Evolutionary conservation across 352 stramenopile species (phyloP).

Genomic region (Aphanomyces euteiches): DNA sequence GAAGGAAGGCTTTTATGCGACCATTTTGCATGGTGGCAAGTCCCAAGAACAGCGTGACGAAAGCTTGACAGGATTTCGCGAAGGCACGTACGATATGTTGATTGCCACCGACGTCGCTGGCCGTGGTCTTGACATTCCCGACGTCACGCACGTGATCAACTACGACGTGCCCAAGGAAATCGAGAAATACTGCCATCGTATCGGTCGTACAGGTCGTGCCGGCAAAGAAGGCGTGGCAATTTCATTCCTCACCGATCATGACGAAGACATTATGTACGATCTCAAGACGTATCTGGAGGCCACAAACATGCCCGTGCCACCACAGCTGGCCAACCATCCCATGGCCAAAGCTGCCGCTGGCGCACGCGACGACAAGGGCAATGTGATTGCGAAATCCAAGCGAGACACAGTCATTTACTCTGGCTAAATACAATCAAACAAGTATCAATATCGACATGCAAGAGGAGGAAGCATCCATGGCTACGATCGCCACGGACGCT

Average conservation of each 20-base stretch:
- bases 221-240: conserved; percentile 96
- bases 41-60: conserved; percentile 94
- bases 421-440: conserved; percentile 44
- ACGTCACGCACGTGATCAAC: conserved; percentile 98
- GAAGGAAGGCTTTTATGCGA: conserved; percentile 82
- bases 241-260: conserved; percentile 96
- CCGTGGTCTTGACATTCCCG: conserved; percentile 97
- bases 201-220: conserved; percentile 96
- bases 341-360: conserved; percentile 85
- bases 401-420: conserved; percentile 85
- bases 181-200: conserved; percentile 98
- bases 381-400: conserved; percentile 82
- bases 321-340: conserved; percentile 91
- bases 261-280: conserved; percentile 96
- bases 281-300: conserved; percentile 96
- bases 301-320: conserved; percentile 92
- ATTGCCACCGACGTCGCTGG: conserved; percentile 93
- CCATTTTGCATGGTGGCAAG: conserved; percentile 97
- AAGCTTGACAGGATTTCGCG: conserved; percentile 87
- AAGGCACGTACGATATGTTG: conserved; percentile 85
- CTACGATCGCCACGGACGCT: no score
- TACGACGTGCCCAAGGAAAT: conserved; percentile 98
- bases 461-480: no score
- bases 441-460: neutral
- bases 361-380: conserved; percentile 78